These are phyloP conservation scores for Cyclocybe aegerita DNA, from an alignment of 768 basidiomycete genomes.

Conservation along the genomic window DNA sequence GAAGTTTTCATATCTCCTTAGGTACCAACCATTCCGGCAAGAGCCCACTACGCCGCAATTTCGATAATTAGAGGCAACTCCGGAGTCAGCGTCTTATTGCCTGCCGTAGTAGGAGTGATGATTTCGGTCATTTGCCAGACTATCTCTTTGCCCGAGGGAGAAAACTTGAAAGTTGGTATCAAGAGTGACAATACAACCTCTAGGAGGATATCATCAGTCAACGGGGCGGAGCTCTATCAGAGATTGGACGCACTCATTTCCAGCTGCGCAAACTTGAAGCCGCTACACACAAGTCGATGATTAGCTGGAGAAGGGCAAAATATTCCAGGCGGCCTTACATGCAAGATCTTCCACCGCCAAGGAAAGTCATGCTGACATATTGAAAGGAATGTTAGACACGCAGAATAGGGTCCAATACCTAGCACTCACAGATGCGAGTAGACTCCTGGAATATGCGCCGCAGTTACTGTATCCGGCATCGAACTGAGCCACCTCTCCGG, in stretches of 20 bases:
- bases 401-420: not conserved
- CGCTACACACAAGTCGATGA: constrained; percentile 7
- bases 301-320: not conserved
- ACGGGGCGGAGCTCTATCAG: not conserved
- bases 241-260: constrained; percentile 20
- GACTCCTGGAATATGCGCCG: constrained; percentile 39
- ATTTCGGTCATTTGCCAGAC: constrained; percentile 21
- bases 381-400: not conserved
- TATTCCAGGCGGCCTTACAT: constrained; percentile 29
- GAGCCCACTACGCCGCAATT: not conserved
- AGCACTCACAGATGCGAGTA: constrained; percentile 37
- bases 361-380: constrained; percentile 39
- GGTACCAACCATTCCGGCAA: too few relatives aligned
- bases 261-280: constrained; percentile 16
- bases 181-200: constrained; percentile 20
- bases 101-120: constrained; percentile 11
- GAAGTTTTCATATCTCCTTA: too few relatives aligned
- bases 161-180: constrained; percentile 21
- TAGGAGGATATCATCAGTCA: not conserved
- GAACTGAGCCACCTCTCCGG: constrained; percentile 45
- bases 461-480: constrained; percentile 21
- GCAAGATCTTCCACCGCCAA: constrained; percentile 41
- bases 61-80: constrained; percentile 19
- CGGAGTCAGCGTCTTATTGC: not conserved
- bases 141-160: constrained; percentile 17